Percentiles rank a stretch among this genome's conserved stretches.
phyloP scores from a whole-genome alignment of 805 yeast species.

The Barnettozyma sucrosica region DNA sequence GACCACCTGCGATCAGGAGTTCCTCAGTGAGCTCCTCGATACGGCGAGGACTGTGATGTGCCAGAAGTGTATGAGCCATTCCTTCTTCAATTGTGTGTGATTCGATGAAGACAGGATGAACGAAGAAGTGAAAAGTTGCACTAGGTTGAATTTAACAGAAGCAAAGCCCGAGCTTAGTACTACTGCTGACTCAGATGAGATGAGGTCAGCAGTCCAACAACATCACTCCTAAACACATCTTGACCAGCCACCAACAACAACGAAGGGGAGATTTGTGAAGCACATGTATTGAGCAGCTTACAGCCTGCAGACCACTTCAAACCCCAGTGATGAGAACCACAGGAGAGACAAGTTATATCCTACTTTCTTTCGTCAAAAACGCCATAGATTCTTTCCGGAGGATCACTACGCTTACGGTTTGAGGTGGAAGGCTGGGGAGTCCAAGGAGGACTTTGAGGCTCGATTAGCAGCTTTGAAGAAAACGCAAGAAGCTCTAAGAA shows the following conservation, averaged over 20 bases:
- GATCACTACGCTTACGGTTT: slow-evolving; percentile 21
- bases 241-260: too few relatives aligned
- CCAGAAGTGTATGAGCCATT: slow-evolving; percentile 27
- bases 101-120: background rate
- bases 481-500: background rate
- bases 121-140: background rate
- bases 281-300: too few relatives aligned
- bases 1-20: slow-evolving; percentile 32
- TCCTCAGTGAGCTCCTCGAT: slow-evolving; percentile 32
- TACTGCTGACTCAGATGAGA: background rate
- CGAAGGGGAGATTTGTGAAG: too few relatives aligned
- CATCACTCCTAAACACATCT: too few relatives aligned
- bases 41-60: slow-evolving; percentile 34
- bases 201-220: background rate
- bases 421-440: slow-evolving; percentile 6
- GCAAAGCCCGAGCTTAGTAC: background rate
- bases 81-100: too few relatives aligned
- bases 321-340: too few relatives aligned
- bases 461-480: background rate
- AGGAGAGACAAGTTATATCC: too few relatives aligned
- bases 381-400: slow-evolving; percentile 18
- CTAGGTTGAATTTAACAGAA: background rate
- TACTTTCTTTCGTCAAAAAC: slow-evolving; percentile 16
- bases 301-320: too few relatives aligned
- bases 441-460: slow-evolving; percentile 10